phyloP scores from a whole-genome alignment of 164 flowering plant species.

The Tetracentron sinense region DNA sequence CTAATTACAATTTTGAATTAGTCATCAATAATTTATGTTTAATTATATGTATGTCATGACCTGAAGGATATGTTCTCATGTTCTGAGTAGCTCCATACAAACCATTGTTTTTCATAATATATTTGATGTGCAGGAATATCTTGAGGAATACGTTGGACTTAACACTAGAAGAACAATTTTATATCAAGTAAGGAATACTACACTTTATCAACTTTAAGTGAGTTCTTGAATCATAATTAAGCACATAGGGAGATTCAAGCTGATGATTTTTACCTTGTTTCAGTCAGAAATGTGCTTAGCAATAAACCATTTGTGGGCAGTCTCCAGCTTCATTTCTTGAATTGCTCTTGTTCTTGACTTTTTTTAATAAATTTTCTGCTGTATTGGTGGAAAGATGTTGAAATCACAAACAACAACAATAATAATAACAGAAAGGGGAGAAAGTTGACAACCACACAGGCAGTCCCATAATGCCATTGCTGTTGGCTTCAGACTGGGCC shows the following conservation, averaged over 20 bases:
- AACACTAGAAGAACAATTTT: constrained; percentile 63
- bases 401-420: background rate
- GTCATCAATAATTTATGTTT: too few relatives aligned
- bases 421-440: background rate
- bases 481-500: background rate
- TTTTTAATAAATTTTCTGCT: background rate
- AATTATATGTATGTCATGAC: too few relatives aligned
- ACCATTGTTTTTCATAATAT: too few relatives aligned
- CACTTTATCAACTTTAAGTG: background rate
- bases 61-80: too few relatives aligned
- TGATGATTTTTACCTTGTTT: background rate
- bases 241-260: constrained; percentile 5
- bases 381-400: background rate
- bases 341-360: background rate
- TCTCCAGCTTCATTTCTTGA: background rate
- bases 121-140: constrained; percentile 72
- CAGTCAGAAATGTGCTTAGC: background rate
- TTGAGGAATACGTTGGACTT: constrained; percentile 68
- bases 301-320: background rate
- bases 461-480: background rate
- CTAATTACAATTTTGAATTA: too few relatives aligned
- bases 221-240: background rate
- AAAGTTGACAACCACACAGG: background rate
- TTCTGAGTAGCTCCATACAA: too few relatives aligned
- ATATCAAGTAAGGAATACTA: constrained; percentile 53